Base-by-base conservation (phyloP, 371 early-diverging fungal genomes). In the Basidiobolus meristosporus region DNA sequence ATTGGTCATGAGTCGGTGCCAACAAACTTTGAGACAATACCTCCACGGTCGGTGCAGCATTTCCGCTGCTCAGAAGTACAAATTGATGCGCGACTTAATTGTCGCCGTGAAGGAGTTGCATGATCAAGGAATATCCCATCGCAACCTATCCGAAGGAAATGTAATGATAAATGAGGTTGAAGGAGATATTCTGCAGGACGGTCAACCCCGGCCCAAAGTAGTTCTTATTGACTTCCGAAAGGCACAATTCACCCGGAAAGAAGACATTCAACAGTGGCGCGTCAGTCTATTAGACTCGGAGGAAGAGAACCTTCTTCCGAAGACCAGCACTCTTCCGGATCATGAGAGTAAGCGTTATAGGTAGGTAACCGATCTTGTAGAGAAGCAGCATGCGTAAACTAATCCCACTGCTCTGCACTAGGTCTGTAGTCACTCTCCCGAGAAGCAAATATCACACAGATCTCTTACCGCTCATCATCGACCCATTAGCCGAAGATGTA, bases 221-320 rank as follows among this genome's bases (percentile, higher is more conserved):
- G 63, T 56, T 33, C 45, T 74, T 23, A 75, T 72, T 41, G 71
- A 75, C 43, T 72, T 72, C 50, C 70, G 72, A 2, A 75, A 69
- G 39, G 66, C 73, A 0, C 51, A 56, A 0, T 72, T 75, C 48
- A 56, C 54, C 14, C 36, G 44, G 12, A 47, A 53, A 1, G 53
- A 56, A 0, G 66, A 65, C 19, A 57, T 65, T 0, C 29, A 45
- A 15, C 50, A 40, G 17, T 49, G 50, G 50, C 28, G 37, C 7
- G 38, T 49, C 36, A 35, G 31, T 1, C 32, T 35, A 11, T 23
- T 45, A 7, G 31, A 36, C 2, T 14, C 45, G 6, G 45, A 49
- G 7, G 40, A 19, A 11, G 31, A 45, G 19, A 20, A 31, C 6
- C 12, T 45, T 14, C 23, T 49, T 4, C 50, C 50, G 5, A 21